Conservation (phyloP, 345 rosid genomes). For the Salix suchowensis region DNA sequence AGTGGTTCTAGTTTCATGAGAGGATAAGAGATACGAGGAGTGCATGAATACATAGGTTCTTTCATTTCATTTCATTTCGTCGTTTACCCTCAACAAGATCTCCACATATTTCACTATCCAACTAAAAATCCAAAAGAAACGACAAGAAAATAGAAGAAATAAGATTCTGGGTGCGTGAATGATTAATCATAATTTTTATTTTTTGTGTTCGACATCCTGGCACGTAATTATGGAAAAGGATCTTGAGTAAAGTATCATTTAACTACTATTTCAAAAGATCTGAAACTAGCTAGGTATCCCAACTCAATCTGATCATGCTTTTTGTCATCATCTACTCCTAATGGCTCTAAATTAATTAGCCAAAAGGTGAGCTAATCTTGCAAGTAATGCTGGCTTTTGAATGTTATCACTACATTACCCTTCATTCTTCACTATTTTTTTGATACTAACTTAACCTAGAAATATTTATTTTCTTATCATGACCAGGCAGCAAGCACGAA, state of each 20-base stretch:
- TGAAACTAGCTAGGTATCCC: conserved; percentile 17
- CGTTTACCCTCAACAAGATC: conserved; percentile 19
- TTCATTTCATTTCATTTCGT: conserved; percentile 7
- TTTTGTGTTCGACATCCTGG: conserved; percentile 34
- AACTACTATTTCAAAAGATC: conserved; percentile 12
- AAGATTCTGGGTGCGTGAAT: conserved; percentile 22
- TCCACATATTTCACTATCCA: conserved; percentile 23
- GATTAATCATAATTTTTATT: neutral
- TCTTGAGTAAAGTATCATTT: conserved; percentile 15
- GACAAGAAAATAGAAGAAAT: conserved; percentile 41
- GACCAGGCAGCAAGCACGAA: conserved; percentile 10
- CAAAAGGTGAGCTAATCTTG: conserved; percentile 20
- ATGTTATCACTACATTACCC: neutral
- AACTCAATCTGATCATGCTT: conserved; percentile 31
- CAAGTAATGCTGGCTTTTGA: conserved; percentile 5
- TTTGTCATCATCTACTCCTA: conserved; percentile 10
- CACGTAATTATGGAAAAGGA: conserved; percentile 42
- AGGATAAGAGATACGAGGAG: conserved; percentile 32
- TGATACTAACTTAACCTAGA: too few relatives aligned
- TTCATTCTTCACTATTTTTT: too few relatives aligned
- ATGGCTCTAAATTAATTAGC: conserved; percentile 12
- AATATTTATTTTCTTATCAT: neutral
- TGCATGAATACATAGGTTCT: neutral
- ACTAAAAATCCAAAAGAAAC: conserved; percentile 26
- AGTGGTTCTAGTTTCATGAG: neutral